Evolutionary conservation across 345 rosid species (phyloP).

Genomic region (Melaleuca quinquenervia): DNA sequence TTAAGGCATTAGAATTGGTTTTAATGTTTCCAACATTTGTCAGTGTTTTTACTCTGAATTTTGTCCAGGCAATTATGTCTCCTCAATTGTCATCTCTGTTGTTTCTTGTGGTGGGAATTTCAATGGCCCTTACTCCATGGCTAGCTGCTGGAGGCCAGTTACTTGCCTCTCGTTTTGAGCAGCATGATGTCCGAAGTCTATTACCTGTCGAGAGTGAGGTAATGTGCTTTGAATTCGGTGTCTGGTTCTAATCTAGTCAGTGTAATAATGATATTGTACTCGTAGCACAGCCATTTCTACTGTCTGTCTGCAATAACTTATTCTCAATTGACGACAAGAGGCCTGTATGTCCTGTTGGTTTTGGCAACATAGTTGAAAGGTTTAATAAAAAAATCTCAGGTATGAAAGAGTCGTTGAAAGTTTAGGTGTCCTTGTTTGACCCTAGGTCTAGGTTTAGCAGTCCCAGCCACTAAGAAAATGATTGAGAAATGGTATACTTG

Average conservation of each 20-base stretch:
- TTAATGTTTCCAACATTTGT: not conserved
- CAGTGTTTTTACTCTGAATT: not conserved
- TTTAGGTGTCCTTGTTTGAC: not conserved
- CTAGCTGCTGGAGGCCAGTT: constrained; percentile 98
- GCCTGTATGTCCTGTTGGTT: not conserved
- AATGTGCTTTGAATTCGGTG: constrained; percentile 4
- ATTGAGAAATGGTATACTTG: not conserved
- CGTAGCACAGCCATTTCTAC: not conserved
- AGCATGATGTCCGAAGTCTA: constrained; percentile 89
- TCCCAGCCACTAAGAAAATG: not conserved
- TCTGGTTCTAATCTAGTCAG: not conserved
- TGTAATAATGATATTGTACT: not conserved
- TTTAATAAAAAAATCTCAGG: not conserved
- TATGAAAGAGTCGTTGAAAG: not conserved
- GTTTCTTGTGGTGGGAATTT: constrained; percentile 92
- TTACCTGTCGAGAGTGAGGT: constrained; percentile 98
- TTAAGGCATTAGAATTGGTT: not conserved
- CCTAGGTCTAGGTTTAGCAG: not conserved
- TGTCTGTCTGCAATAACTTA: not conserved
- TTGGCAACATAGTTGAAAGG: not conserved
- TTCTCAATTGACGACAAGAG: not conserved
- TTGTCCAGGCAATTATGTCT: constrained; percentile 87
- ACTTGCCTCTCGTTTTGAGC: constrained; percentile 93
- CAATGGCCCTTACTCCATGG: constrained; percentile 98
- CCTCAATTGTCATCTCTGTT: constrained; percentile 81